A percentile compares a stretch with the other conserved stretches of the same genome.
Conservation (phyloP, 441 rosid species). For the Erysimum pusillum region DNA sequence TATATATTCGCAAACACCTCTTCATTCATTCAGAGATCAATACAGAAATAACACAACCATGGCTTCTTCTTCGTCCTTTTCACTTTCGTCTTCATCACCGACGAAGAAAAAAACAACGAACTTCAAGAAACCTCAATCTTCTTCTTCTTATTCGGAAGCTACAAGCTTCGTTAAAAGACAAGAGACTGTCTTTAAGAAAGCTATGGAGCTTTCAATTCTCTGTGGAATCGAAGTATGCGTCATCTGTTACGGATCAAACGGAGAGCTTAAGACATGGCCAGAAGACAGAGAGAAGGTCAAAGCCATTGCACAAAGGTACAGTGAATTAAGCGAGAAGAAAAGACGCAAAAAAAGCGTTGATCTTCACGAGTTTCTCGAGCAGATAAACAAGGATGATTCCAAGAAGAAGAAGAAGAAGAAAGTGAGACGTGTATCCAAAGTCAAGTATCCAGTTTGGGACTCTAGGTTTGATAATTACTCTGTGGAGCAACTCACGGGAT, state of each 20-base stretch:
- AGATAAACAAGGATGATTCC: conserved; percentile 18
- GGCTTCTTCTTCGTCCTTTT: conserved; percentile 31
- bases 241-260: conserved; percentile 37
- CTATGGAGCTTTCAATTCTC: conserved; percentile 41
- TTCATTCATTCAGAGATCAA: conserved; percentile 24
- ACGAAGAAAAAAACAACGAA: not conserved
- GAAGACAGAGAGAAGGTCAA: conserved; percentile 38
- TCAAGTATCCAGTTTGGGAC: conserved; percentile 44
- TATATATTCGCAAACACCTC: conserved; percentile 21
- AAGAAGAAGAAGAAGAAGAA: conserved; percentile 15
- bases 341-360: conserved; percentile 35
- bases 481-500: conserved; percentile 27
- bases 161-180: conserved; percentile 30
- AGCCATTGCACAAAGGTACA: conserved; percentile 37
- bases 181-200: conserved; percentile 45
- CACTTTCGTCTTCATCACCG: conserved; percentile 13
- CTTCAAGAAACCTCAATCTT: not conserved
- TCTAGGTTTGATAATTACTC: conserved; percentile 35
- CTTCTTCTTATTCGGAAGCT: conserved; percentile 8
- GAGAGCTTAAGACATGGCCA: conserved; percentile 46
- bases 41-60: conserved; percentile 10
- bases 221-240: conserved; percentile 44
- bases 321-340: conserved; percentile 10
- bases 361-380: conserved; percentile 27
- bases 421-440: not conserved